Evolutionary conservation across 495 filamentous ascomycete species (phyloP).

Genomic region (Penicillium longicatenatum): DNA sequence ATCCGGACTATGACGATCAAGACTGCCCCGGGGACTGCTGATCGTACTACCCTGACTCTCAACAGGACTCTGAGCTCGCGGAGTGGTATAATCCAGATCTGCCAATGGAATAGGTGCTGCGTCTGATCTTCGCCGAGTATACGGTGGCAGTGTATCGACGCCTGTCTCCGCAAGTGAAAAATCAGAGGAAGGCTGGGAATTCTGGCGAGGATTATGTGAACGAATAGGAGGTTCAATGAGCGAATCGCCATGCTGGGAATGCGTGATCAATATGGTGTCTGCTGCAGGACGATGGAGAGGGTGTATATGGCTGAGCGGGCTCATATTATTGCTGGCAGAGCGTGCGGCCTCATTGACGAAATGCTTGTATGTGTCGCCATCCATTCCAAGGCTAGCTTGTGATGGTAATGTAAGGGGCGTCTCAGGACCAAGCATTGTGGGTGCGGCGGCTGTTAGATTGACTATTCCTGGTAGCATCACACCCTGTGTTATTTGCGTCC

Average conservation of each 20-base stretch:
- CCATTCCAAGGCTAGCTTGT: slow-evolving; percentile 5
- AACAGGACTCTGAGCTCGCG: background rate
- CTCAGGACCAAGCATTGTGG: background rate
- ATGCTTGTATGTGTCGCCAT: slow-evolving; percentile 12
- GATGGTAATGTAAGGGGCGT: background rate
- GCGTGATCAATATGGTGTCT: background rate
- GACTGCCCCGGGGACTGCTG: background rate
- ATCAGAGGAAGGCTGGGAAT: slow-evolving; percentile 1
- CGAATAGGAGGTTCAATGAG: slow-evolving; percentile 5
- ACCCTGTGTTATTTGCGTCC: background rate
- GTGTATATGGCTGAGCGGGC: background rate
- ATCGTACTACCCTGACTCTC: background rate
- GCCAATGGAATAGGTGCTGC: slow-evolving; percentile 17
- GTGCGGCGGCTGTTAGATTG: background rate
- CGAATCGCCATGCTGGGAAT: slow-evolving; percentile 5
- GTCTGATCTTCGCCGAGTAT: slow-evolving; percentile 12
- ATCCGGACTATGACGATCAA: background rate
- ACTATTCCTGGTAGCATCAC: slow-evolving; percentile 10
- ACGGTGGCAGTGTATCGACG: slow-evolving; percentile 1
- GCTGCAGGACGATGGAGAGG: background rate
- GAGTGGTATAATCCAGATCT: background rate
- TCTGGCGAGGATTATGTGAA: background rate
- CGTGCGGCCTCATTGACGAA: background rate
- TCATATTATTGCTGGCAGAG: background rate
- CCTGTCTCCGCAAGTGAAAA: background rate